Percentiles rank a stretch among this genome's conserved stretches.
Conservation (phyloP, 352 stramenopile species). For the Achlya hypogyna region DNA sequence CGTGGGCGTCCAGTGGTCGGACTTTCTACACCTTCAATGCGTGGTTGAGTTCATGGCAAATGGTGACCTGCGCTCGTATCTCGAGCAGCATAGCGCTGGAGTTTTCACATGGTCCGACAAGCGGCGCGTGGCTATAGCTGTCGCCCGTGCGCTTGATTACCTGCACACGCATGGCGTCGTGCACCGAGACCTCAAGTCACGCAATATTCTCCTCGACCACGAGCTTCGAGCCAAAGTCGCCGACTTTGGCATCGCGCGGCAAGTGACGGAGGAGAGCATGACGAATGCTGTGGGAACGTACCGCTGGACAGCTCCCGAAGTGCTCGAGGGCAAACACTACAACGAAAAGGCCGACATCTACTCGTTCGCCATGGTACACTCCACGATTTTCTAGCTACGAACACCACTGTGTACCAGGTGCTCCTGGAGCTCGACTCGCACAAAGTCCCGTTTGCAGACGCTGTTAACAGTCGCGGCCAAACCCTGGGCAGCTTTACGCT, state of each 20-base stretch:
- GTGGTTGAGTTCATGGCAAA: conserved; percentile 1
- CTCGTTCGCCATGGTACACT: background rate
- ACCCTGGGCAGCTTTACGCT: background rate
- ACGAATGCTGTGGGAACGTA: background rate
- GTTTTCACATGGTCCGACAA: too few species aligned
- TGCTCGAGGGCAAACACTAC: background rate
- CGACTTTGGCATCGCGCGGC: conserved; percentile 9
- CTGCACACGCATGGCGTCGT: background rate
- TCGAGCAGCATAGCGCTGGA: background rate
- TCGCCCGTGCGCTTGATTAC: background rate
- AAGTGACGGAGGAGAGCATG: background rate
- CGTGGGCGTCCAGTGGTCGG: background rate
- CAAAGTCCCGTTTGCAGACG: background rate
- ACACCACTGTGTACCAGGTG: background rate
- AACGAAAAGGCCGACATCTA: background rate
- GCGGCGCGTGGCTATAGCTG: background rate
- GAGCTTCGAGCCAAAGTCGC: conserved; percentile 3
- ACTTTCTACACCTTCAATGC: background rate
- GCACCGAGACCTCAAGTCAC: conserved; percentile 4
- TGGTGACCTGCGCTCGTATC: background rate
- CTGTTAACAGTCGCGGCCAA: background rate
- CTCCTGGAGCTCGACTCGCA: background rate
- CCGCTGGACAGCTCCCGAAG: conserved; percentile 3
- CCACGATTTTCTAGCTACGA: background rate
- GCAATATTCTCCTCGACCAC: conserved; percentile 1